These are phyloP conservation scores for Aspergillus chevalieri DNA, from an alignment of 2,329 filamentous ascomycete species.

Conservation along the genomic window DNA sequence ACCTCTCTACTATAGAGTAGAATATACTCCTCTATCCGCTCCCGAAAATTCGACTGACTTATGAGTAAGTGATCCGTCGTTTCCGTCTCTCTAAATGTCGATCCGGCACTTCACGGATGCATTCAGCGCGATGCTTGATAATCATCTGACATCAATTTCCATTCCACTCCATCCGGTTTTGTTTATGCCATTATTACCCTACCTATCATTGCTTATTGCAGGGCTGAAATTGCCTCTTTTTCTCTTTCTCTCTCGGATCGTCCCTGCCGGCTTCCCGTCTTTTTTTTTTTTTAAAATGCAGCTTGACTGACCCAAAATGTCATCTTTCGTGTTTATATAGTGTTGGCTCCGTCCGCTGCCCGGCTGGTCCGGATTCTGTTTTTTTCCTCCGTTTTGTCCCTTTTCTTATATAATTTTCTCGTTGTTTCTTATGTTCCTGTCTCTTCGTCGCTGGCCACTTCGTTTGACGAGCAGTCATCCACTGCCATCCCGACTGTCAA, in stretches of 20 bases:
- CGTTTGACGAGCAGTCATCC: slow-evolving; percentile 3
- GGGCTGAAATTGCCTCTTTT: neutral
- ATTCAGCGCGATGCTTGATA: slow-evolving; percentile 4
- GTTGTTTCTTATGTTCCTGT: slow-evolving; percentile 2
- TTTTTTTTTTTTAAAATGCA: too few species aligned
- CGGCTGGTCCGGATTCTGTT: slow-evolving; percentile 7
- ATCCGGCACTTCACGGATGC: slow-evolving; percentile 18
- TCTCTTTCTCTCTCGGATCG: neutral
- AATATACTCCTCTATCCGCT: neutral
- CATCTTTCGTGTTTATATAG: slow-evolving; percentile 13
- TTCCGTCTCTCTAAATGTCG: neutral
- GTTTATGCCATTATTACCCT: neutral
- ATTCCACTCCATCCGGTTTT: neutral
- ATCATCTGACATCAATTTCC: slow-evolving; percentile 3
- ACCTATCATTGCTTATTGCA: too few species aligned
- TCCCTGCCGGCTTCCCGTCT: slow-evolving; percentile 5
- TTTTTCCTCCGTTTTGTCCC: slow-evolving; percentile 5
- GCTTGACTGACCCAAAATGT: too few species aligned
- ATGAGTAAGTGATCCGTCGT: neutral
- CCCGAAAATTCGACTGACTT: neutral
- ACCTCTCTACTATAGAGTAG: neutral
- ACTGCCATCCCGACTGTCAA: neutral
- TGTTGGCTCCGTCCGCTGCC: slow-evolving; percentile 10
- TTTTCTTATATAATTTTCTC: slow-evolving; percentile 4
- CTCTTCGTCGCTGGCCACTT: neutral